Evolutionary conservation across 148 eudicot species (phyloP), one percentile per base, ranked within the genome.

Genomic region (Linanthus parryae): DNA sequence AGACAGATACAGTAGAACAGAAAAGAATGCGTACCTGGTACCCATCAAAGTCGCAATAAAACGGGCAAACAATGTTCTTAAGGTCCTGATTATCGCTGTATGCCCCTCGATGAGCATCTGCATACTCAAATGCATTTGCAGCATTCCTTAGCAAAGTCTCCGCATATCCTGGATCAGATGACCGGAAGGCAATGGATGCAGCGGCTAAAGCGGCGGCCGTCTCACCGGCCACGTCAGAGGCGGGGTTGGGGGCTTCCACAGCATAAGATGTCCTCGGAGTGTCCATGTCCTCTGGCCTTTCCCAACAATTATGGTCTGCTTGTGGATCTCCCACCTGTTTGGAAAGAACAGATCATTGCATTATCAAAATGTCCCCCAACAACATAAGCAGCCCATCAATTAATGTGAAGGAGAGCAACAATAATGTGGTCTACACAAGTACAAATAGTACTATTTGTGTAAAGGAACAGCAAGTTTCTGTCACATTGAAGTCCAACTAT

Each of bases 201-300:
- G 99, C 99, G 3, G 99, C 96, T 12, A 92, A 54, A 5, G 99
- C 99, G 0, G 99, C 99, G 0, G 99, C 96, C 0, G 88, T 84
- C 69, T 92, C 99, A 0, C 94, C 96, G 0, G 99, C 96, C 0
- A 92, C 96, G 27, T 92, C 99, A 8, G 99, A 92, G 14, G 96
- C 96, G 3, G 96, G 62, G 55, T 77, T 82, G 5, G 96, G 96
- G 1, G 96, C 94, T 0, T 79, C 75, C 5, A 92, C 99, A 1
- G 63, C 58, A 57, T 87, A 92, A 1, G 74, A 82, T 8, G 84
- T 92, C 45, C 99, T 58, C 31, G 69, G 56, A 0, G 99, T 92
- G 82, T 92, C 98, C 98, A 87, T 92, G 34, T 90, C 97, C 51
- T 90, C 95, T 17, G 97, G 97, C 52, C 97, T 87, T 53, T 92